Conservation (phyloP, 306 rosid genomes). For the Medicago truncatula region MtrunA17r5.0-ANR NC_053045.1:53961001-53961500, state of each 20-base stretch:
- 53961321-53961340: slow-evolving; percentile 17
- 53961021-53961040: slow-evolving; percentile 74
- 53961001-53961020: slow-evolving; percentile 77
- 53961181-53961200: slow-evolving; percentile 16
- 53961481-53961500: slow-evolving; percentile 97
- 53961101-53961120: slow-evolving; percentile 75
- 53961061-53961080: slow-evolving; percentile 73
- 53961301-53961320: slow-evolving; percentile 10
- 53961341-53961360: slow-evolving; percentile 24
- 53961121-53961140: slow-evolving; percentile 37
- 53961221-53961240: slow-evolving; percentile 32
- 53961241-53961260: slow-evolving; percentile 24
- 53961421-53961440: slow-evolving; percentile 51
- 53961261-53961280: slow-evolving; percentile 34
- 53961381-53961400: slow-evolving; percentile 15
- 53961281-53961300: slow-evolving; percentile 2
- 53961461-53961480: slow-evolving; percentile 95
- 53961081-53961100: slow-evolving; percentile 79
- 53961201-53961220: slow-evolving; percentile 19
- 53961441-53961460: slow-evolving; percentile 92
- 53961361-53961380: slow-evolving; percentile 26
- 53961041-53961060: slow-evolving; percentile 83
- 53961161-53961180: slow-evolving; percentile 36
- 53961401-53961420: slow-evolving; percentile 25
- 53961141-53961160: slow-evolving; percentile 30